Base-by-base conservation (phyloP, 495 filamentous ascomycete genomes). In the Hypoxylon cercidicola region DNA sequence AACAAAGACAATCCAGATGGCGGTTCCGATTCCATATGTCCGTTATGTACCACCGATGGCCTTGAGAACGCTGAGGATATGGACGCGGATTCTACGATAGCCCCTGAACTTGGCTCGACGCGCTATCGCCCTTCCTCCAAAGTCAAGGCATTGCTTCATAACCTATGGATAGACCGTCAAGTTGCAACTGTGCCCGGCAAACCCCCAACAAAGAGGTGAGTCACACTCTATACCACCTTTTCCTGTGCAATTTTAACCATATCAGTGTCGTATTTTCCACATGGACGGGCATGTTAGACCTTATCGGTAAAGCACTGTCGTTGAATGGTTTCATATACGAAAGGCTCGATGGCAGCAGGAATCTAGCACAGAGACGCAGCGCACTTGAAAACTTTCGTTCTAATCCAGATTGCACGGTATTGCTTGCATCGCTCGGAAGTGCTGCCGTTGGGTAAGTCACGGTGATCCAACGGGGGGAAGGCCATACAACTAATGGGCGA, bases 401-500 rank as follows among this genome's bases (percentile, higher is more conserved):
- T 3, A 51, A 77, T 15, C 50, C 57, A 0, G n/a, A 53, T 1
- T 59, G 65, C 2, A 66, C 66, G 21, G 68, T 80, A 21, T 51
- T 83, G 5, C 66, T 84, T n/a, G 82, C 82, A 70, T 83, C 80
- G 0, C 74, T 78, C n/a, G 80, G 81, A 3, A 81, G 78, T 30
- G 81, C 81, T 7, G 77, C 77, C 16, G 72, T 78, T 47, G 82
- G 81, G 78, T 81, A 70, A 53, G 63, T 63, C 20, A 18, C 56
- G 13, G 41, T 6, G 28, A 53, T n/a, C n/a, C 4, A 23, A n/a
- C 5, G 30, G 40, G 34, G 7, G 7, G 10, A 45, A 45, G 19
- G 18, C 21, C 10, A 7, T 23, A 3, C 19, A 9, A 19, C 53
- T 50, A 50, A 35, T 12, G 6, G 2, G 13, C 19, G 34, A 32